Percentiles rank a stretch among this genome's conserved stretches.
phyloP scores from a whole-genome alignment of 164 flowering plant genomes.

The Saururus chinensis region DNA sequence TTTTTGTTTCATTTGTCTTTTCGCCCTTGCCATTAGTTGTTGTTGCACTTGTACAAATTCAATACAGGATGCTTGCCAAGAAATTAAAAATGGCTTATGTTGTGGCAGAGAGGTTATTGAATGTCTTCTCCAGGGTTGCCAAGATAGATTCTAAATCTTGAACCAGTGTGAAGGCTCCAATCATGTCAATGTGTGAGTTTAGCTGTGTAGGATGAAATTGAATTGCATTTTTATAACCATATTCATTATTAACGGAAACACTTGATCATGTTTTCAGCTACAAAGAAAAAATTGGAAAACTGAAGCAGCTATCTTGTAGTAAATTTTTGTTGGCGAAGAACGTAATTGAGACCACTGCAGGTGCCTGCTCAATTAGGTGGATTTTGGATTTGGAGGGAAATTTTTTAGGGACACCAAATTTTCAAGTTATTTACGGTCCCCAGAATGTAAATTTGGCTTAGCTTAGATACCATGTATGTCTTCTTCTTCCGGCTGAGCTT shows the following conservation, averaged over 20 bases:
- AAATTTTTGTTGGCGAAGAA: constrained; percentile 67
- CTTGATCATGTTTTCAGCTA: constrained; percentile 39
- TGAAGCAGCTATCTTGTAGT: constrained; percentile 63
- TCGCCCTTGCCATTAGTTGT: too few species aligned
- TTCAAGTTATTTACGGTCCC: too few species aligned
- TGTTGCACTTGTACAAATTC: too few species aligned
- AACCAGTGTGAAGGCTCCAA: constrained; percentile 76
- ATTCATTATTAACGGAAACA: too few species aligned
- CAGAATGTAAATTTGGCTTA: too few species aligned
- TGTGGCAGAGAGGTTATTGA: constrained; percentile 97
- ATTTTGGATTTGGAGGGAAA: too few species aligned
- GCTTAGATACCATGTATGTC: too few species aligned
- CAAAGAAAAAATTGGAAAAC: constrained; percentile 83
- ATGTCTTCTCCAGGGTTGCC: constrained; percentile 78
- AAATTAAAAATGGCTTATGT: constrained; percentile 81
- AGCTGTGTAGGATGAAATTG: neutral
- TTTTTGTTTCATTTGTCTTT: too few species aligned
- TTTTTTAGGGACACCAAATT: too few species aligned
- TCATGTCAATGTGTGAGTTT: constrained; percentile 79
- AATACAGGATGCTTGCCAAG: constrained; percentile 76
- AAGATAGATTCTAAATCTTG: constrained; percentile 79
- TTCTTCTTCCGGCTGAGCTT: too few species aligned
- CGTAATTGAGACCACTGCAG: constrained; percentile 46
- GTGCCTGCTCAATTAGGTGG: constrained; percentile 29
- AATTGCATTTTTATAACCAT: too few species aligned